phyloP scores from a whole-genome alignment of 371 early-diverging fungal genomes.

The Mucor sp. region DNA sequence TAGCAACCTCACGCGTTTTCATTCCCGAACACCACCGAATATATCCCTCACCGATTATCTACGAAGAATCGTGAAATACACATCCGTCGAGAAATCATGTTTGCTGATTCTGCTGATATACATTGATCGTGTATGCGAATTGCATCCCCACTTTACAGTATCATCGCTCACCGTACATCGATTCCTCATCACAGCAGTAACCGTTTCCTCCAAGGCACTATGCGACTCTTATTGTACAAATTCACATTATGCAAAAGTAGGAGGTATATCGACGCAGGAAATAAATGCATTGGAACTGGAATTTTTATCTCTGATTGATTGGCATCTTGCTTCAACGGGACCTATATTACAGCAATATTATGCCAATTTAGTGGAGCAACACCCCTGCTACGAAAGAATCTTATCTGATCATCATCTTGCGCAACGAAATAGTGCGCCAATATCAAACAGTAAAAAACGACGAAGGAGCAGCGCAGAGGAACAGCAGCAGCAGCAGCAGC shows the following conservation, averaged over 20 bases:
- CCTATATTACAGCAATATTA: constrained; percentile 86
- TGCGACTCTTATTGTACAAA: constrained; percentile 89
- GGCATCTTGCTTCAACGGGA: constrained; percentile 81
- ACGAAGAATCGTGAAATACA: constrained; percentile 85
- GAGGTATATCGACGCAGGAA: constrained; percentile 92
- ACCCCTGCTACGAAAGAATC: constrained; percentile 50
- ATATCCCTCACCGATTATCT: constrained; percentile 84
- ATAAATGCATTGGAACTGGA: constrained; percentile 95
- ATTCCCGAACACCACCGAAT: constrained; percentile 92
- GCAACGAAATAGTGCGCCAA: neutral
- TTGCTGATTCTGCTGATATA: constrained; percentile 87
- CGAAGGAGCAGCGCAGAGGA: constrained; percentile 24
- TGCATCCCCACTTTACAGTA: constrained; percentile 83
- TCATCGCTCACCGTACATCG: constrained; percentile 93
- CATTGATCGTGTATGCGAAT: constrained; percentile 88
- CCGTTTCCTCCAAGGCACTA: constrained; percentile 86
- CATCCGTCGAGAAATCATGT: constrained; percentile 87
- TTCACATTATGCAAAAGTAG: constrained; percentile 90
- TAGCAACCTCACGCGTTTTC: constrained; percentile 90
- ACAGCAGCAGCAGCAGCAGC: neutral
- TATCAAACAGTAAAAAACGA: constrained; percentile 17
- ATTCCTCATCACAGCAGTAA: constrained; percentile 92
- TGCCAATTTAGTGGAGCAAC: constrained; percentile 75
- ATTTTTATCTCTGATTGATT: constrained; percentile 84
- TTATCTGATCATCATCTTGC: neutral